These are phyloP conservation scores for Magnusiomyces sp. DNA, from an alignment of 1,139 yeast genomes.

Conservation along the genomic window DNA sequence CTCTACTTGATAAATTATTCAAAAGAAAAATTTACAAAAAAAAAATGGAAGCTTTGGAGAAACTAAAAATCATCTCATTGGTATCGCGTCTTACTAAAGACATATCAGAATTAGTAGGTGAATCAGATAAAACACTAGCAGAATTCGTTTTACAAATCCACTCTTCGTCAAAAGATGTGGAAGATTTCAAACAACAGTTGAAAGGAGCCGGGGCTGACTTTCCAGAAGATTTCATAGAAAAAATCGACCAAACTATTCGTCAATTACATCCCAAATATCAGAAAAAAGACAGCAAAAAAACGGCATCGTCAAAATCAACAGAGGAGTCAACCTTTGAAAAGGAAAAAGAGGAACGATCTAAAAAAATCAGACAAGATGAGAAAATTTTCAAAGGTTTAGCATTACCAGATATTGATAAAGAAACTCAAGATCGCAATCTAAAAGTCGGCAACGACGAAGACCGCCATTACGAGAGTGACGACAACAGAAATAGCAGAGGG, in stretches of 20 bases:
- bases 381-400: conserved; percentile 18
- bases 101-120: conserved; percentile 28
- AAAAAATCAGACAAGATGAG: conserved; percentile 13
- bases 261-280: conserved; percentile 25
- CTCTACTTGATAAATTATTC: too few species aligned
- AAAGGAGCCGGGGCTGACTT: conserved; percentile 59
- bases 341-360: background rate
- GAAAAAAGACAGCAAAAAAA: background rate
- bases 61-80: conserved; percentile 30
- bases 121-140: conserved; percentile 40
- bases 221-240: conserved; percentile 37
- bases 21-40: background rate
- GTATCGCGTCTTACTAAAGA: conserved; percentile 31
- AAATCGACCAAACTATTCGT: conserved; percentile 32
- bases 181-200: conserved; percentile 39
- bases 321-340: conserved; percentile 5
- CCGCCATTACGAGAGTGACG: background rate
- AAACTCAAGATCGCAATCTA: background rate
- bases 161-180: conserved; percentile 30
- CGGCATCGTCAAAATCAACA: background rate
- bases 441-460: background rate
- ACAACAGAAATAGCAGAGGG: background rate
- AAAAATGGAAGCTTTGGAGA: conserved; percentile 25
- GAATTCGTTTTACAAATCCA: conserved; percentile 49
- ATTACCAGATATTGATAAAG: conserved; percentile 17